A percentile compares a stretch with the other conserved stretches of the same genome.
Conservation (phyloP, 305 asterid genomes). For the Fraxinus floribunda region DNA sequence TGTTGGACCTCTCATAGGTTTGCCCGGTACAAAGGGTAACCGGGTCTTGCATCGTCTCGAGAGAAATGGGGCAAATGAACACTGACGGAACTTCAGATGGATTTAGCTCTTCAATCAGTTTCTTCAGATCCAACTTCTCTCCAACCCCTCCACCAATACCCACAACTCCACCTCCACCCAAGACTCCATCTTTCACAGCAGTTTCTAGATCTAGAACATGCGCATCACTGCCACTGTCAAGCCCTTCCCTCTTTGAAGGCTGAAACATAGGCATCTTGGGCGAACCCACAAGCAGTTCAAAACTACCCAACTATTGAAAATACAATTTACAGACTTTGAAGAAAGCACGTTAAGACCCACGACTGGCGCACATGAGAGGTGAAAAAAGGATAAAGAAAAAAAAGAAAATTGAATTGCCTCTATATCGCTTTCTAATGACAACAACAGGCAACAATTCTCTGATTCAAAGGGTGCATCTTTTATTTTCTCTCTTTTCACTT, state of each 20-base stretch:
- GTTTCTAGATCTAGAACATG: conserved; percentile 48
- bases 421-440: conserved; percentile 47
- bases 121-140: conserved; percentile 56
- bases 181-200: conserved; percentile 49
- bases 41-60: conserved; percentile 69
- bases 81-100: conserved; percentile 48
- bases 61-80: conserved; percentile 62
- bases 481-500: conserved; percentile 36
- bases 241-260: conserved; percentile 39
- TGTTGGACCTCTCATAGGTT: conserved; percentile 60
- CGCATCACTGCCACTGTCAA: conserved; percentile 46
- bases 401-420: conserved; percentile 23
- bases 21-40: conserved; percentile 70
- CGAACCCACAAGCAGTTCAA: conserved; percentile 11
- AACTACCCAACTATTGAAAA: conserved; percentile 1
- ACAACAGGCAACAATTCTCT: conserved; percentile 39
- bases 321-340: conserved; percentile 22
- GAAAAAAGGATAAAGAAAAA: conserved; percentile 29
- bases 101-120: conserved; percentile 54
- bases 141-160: conserved; percentile 33
- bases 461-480: conserved; percentile 31
- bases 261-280: conserved; percentile 61
- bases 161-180: conserved; percentile 36
- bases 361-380: conserved; percentile 29
- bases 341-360: conserved; percentile 33